Base-by-base conservation (phyloP, 164 flowering plant species). In the Macadamia tetraphylla region DNA sequence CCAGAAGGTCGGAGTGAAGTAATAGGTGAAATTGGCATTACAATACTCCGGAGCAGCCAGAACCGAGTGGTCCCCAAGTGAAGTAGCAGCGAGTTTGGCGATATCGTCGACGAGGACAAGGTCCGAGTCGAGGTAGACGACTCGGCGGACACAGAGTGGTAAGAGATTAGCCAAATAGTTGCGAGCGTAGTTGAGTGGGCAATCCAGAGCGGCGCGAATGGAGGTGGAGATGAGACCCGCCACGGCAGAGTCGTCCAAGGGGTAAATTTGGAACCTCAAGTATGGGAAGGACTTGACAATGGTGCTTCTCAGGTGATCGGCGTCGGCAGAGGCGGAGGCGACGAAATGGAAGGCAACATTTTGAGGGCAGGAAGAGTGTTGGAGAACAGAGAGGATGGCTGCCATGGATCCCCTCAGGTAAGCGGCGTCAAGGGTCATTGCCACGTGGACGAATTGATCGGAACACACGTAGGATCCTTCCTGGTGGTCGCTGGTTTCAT, bases 331-430 rank as follows among this genome's bases (percentile, higher is more conserved):
- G 67, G 84, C 59, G 55, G 88, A 71, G 40, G 83, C 70, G 58
- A 89, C 77, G 85, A 91, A 91, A 72, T 91, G 97, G 82, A 91
- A 89, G 49, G 68, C 64, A 31, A 86, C 43, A 80, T 91, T 87
- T 48, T 89, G 79, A 0, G 97, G 97, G 72, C 97, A 91, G 13
- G 91, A 80, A n/a, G 94, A 77, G 78, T 91, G 97, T 53, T 89
- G 97, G 57, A 91, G 86, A 62, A 89, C 82, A 6, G 97, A 91
- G 55, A 85, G 81, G 65, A 91, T 77, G 0, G 93, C 97, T 0
- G 97, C 97, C 90, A 91, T 81, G 15, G 97, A 86, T 17, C 97
- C 97, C 0, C 97, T 85, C 58, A 89, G 75, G 75, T 91, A 91
- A 31, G 88, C 71, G 2, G 76, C 77, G 78, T 91, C 97, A 29